Conservation (phyloP, 2,329 filamentous ascomycete genomes). For the Stagonosporopsis vannaccii region DNA sequence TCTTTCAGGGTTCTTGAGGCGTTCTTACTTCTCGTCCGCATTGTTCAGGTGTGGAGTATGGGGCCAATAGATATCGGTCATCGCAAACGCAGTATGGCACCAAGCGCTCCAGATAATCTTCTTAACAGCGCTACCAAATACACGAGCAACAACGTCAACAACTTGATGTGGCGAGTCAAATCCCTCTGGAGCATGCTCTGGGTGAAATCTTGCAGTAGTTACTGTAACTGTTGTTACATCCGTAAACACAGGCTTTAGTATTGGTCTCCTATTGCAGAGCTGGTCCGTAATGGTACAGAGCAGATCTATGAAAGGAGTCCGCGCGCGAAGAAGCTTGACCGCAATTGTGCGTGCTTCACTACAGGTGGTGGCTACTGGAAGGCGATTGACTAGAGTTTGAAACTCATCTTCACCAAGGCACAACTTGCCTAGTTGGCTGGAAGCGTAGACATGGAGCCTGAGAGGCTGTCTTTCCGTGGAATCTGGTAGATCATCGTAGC, state of each 20-base stretch:
- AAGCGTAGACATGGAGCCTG: constrained; percentile 8
- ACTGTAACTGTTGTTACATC: constrained; percentile 15
- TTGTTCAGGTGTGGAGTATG: constrained; percentile 11
- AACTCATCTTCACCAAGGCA: constrained; percentile 14
- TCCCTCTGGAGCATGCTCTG: constrained; percentile 3
- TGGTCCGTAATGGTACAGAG: background rate
- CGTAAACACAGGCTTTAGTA: constrained; percentile 15
- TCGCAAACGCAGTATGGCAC: constrained; percentile 7
- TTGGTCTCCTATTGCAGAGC: background rate
- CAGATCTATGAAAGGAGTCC: background rate
- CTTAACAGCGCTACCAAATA: constrained; percentile 19
- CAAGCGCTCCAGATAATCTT: constrained; percentile 15
- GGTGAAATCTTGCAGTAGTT: constrained; percentile 2
- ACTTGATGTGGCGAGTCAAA: constrained; percentile 19
- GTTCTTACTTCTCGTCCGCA: constrained; percentile 1
- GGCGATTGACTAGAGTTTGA: constrained; percentile 14
- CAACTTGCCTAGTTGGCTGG: constrained; percentile 4
- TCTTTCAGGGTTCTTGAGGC: background rate
- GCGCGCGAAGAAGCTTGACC: constrained; percentile 1
- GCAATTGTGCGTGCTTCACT: constrained; percentile 11
- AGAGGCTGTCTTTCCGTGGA: constrained; percentile 12
- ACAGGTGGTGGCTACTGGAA: constrained; percentile 13
- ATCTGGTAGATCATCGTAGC: constrained; percentile 14
- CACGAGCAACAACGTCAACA: constrained; percentile 14
- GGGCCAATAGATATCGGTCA: constrained; percentile 13